Evolutionary conservation across 768 basidiomycete species (phyloP), one percentile per base, ranked within the genome.

Genomic region (Hygrophorus russula): DNA sequence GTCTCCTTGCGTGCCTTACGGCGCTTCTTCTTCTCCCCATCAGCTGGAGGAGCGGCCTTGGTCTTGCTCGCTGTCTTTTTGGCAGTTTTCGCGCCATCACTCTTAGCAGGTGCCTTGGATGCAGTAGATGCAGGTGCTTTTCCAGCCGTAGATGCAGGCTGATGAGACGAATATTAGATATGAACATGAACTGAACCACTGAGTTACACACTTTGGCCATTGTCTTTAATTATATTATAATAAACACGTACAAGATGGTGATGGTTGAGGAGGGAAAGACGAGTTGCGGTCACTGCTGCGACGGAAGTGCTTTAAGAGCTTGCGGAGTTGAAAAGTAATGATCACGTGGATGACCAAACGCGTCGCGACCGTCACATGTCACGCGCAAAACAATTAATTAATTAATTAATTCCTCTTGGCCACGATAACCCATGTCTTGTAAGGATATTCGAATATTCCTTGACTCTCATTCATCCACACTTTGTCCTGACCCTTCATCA

Each of bases 1-100:
- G 82, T 84, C 68, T 85, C 82, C 71, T 83, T 82, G 58, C 83
- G 76, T 39, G 73, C 60, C 73, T 87, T 88, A 63, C 73, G 75
- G 59, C 80, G 73, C 69, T 82, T 82, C 76, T 84, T 84, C 73
- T 83, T 82, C 59, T 83, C 81, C 41, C 71, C 76, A 40, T 73
- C 76, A 37, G 63, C 73, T 33, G 73, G 55, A n/a, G 68, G 68
- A 51, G 62, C 17, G 5, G 17, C 33, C 33, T 24, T 24, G 24
- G 24, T 56, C 63, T 79, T 79, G 64, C 73, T 71, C 12, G 78
- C 71, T 0, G 78, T 74, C 60, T 76, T 73, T 65, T 75, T 76
- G 1, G 74, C 72, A 17, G 75, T 71, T 62, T 79, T 76, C 49
- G 69, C 60, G 19, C 53, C 53, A 33, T 59, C 56, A 27, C 56